Evolutionary conservation across 305 asterid species (phyloP), one percentile per base, ranked within the genome.

Genomic region (Plantago coronopus): DNA sequence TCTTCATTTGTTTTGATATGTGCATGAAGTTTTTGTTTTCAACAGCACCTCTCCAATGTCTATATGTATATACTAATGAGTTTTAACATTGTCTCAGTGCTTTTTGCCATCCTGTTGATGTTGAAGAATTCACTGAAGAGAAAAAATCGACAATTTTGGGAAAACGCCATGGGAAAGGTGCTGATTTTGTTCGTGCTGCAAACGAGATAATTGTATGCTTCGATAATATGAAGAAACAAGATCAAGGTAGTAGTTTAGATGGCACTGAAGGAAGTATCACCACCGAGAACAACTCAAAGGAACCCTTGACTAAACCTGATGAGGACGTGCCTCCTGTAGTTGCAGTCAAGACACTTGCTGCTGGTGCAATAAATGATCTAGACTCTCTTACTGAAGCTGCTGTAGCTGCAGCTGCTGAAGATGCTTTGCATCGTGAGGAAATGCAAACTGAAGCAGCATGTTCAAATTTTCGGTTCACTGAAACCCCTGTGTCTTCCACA

Each of bases 91-190:
- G 63, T 66, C 16, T n/a, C 95, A 90, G 97, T 73, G 97, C 94
- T 67, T 85, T 83, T 75, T 90, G 97, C 78, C 82, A 83, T 82
- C 96, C 91, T 66, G 86, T 74, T 74, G 97, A 90, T 63, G 86
- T 90, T 53, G 96, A 90, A 74, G 89, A 88, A 48, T 90, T 90
- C 74, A 90, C 97, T 0, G 96, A 90, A 76, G 95, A 90, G 73
- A 90, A 79, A 76, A 87, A 85, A 76, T 73, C 56, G 37, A 85
- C 87, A 72, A 83, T 90, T 64, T 76, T 87, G 66, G 85, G 80
- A 27, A 90, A 82, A 76, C 89, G 95, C 37, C 94, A 86, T 78
- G 94, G 91, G n/a, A 90, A 90, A 79, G 87, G 95, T 68, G 77
- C 96, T 69, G 97, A 90, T 80, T 90, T 85, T 74, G 79, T 69